phyloP scores from a whole-genome alignment of 768 basidiomycete genomes.

The Rhodotorula kratochvilovae region DNA sequence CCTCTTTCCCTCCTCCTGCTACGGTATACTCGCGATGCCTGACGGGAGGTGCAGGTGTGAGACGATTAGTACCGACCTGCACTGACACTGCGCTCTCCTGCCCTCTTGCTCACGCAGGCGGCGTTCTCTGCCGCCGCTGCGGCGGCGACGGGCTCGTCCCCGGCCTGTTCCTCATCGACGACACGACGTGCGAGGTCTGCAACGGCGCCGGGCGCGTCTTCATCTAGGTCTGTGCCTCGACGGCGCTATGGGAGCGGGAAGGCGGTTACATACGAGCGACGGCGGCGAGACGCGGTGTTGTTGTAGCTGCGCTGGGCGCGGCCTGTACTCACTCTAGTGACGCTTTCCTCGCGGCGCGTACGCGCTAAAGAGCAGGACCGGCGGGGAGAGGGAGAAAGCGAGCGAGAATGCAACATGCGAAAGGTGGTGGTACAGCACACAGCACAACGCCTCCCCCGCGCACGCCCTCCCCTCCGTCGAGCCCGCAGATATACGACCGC shows the following conservation, averaged over 20 bases:
- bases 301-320: neutral
- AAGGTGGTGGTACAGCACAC: neutral
- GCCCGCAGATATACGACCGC: neutral
- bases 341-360: neutral
- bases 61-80: no score
- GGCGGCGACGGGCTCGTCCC: slow-evolving; percentile 23
- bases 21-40: no score
- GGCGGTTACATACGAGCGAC: neutral
- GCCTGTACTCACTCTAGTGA: no score
- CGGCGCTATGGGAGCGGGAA: neutral
- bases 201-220: slow-evolving; percentile 31
- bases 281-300: no score
- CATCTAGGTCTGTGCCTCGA: no score
- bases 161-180: slow-evolving; percentile 24
- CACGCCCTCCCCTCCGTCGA: no score
- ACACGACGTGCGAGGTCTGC: slow-evolving; percentile 22
- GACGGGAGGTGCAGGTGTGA: no score
- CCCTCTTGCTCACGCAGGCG: slow-evolving; percentile 2
- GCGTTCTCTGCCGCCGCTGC: slow-evolving; percentile 19
- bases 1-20: neutral
- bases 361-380: no score
- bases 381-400: no score
- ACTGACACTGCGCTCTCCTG: neutral
- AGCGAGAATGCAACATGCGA: neutral
- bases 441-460: neutral